Conservation (phyloP, 2,329 filamentous ascomycete species). For the Sphaerulina musiva region DNA sequence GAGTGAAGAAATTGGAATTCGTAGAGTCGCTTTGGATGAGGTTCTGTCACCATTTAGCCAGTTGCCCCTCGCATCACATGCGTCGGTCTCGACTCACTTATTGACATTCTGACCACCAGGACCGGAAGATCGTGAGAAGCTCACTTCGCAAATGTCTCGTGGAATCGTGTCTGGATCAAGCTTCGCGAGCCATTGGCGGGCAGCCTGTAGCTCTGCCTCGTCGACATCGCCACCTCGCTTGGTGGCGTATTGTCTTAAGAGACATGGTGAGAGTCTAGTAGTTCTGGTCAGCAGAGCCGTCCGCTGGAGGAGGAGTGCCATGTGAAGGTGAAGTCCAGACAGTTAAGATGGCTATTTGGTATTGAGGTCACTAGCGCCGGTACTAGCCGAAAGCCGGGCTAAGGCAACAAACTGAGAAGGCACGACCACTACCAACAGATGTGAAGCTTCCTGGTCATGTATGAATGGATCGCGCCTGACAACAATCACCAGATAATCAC, state of each 20-base stretch:
- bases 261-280: not conserved
- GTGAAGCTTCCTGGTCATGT: no score
- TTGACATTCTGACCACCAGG: constrained; percentile 64
- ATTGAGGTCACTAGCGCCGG: no score
- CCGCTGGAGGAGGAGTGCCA: not conserved
- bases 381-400: no score
- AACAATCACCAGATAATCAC: no score
- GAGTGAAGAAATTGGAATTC: constrained; percentile 48
- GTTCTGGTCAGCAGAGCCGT: not conserved
- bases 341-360: no score
- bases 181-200: constrained; percentile 52
- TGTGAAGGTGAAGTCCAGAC: not conserved
- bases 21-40: constrained; percentile 61
- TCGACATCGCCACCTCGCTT: constrained; percentile 16
- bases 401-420: no score
- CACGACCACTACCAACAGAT: no score
- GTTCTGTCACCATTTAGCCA: constrained; percentile 42
- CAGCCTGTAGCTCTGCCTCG: constrained; percentile 32
- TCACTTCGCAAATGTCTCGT: constrained; percentile 51
- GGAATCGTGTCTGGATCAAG: constrained; percentile 52
- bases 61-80: not conserved
- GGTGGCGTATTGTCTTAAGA: constrained; percentile 12
- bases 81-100: constrained; percentile 46
- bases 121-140: constrained; percentile 58
- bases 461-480: no score